These are phyloP conservation scores for Staphylotrichum longicolle DNA, from an alignment of 495 filamentous ascomycete genomes.

Conservation along the genomic window DNA sequence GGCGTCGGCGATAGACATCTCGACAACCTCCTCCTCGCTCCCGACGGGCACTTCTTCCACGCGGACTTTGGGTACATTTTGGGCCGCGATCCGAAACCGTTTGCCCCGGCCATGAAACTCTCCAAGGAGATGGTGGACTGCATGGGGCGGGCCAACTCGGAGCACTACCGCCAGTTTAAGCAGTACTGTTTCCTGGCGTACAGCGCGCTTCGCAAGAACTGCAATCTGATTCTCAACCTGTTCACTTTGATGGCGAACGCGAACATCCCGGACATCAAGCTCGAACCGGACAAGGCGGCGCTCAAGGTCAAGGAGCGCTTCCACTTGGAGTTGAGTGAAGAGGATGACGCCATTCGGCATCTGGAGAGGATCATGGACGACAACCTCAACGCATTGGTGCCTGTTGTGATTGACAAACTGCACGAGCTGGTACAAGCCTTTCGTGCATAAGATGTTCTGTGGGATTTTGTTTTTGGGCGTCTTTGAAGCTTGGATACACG, in stretches of 20 bases:
- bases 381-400: constrained; percentile 81
- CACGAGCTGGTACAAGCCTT: constrained; percentile 93
- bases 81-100: constrained; percentile 94
- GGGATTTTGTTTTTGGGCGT: neutral
- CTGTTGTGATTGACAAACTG: constrained; percentile 89
- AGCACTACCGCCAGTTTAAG: constrained; percentile 82
- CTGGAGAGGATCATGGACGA: constrained; percentile 87
- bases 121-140: constrained; percentile 98
- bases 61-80: constrained; percentile 98
- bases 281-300: constrained; percentile 90
- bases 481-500: neutral
- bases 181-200: constrained; percentile 96
- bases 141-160: constrained; percentile 83
- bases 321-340: constrained; percentile 86
- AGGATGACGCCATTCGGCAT: constrained; percentile 76
- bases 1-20: constrained; percentile 95
- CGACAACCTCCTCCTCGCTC: constrained; percentile 89
- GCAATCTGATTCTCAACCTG: constrained; percentile 89
- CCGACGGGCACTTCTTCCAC: constrained; percentile 95
- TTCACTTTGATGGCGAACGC: constrained; percentile 97
- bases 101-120: constrained; percentile 94
- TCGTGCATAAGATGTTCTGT: constrained; percentile 54
- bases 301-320: constrained; percentile 94
- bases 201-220: constrained; percentile 81
- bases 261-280: constrained; percentile 90